Percentiles rank a stretch among this genome's conserved stretches.
These are phyloP conservation scores for Hansenula sp. DNA, from an alignment of 1,139 yeast genomes.

Conservation along the genomic window DNA sequence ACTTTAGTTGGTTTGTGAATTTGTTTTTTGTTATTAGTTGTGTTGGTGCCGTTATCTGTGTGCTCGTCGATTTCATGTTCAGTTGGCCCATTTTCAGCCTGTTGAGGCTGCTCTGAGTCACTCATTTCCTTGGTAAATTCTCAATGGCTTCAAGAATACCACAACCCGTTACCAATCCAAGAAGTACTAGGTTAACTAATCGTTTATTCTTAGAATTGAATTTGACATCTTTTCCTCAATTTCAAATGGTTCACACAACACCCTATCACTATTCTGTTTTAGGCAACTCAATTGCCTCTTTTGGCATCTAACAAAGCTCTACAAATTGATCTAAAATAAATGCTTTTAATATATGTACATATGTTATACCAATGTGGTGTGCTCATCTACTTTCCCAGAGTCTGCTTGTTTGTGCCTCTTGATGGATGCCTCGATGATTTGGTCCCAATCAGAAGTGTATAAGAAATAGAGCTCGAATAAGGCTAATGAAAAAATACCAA, in stretches of 20 bases:
- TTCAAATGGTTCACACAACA: neutral
- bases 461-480: slow-evolving; percentile 41
- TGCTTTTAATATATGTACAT: too few relatives aligned
- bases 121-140: too few relatives aligned
- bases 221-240: neutral
- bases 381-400: neutral
- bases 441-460: slow-evolving; percentile 38
- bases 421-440: slow-evolving; percentile 32
- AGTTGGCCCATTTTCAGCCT: neutral
- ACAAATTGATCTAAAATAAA: too few relatives aligned
- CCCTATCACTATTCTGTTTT: neutral
- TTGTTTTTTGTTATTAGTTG: slow-evolving; percentile 3
- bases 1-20: neutral
- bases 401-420: slow-evolving; percentile 18
- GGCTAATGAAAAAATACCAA: slow-evolving; percentile 62
- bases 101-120: neutral
- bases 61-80: neutral
- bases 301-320: too few relatives aligned
- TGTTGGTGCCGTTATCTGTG: neutral
- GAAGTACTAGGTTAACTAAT: too few relatives aligned
- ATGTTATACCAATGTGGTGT: neutral
- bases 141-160: too few relatives aligned
- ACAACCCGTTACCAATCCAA: too few relatives aligned
- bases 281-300: neutral
- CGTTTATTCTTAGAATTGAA: too few relatives aligned